A percentile compares a stretch with the other conserved stretches of the same genome.
Evolutionary conservation across 2,329 filamentous ascomycete genomes (phyloP).

Genomic region (Neocucurbitaria cava): DNA sequence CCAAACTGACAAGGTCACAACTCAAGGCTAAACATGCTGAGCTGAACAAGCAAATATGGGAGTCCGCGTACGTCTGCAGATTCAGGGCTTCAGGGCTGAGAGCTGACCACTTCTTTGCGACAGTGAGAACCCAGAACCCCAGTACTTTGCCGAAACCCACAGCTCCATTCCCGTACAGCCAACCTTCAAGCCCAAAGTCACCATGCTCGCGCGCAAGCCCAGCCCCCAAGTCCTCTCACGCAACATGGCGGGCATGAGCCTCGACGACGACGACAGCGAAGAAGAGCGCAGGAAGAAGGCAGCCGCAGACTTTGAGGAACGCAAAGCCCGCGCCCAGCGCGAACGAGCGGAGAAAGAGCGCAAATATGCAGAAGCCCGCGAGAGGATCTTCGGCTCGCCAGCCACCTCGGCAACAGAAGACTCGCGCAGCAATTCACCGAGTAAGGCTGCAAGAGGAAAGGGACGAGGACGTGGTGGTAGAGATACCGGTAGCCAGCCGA

Average conservation of each 20-base stretch:
- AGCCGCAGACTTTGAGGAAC: constrained; percentile 75
- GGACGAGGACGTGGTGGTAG: constrained; percentile 46
- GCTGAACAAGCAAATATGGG: constrained; percentile 85
- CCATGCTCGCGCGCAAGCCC: constrained; percentile 84
- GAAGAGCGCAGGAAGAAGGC: constrained; percentile 66
- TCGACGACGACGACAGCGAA: constrained; percentile 67
- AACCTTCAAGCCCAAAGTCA: constrained; percentile 82
- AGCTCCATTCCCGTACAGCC: constrained; percentile 69
- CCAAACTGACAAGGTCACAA: constrained; percentile 74
- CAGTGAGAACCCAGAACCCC: constrained; percentile 76
- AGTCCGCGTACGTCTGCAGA: constrained; percentile 73
- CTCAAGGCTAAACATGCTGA: constrained; percentile 81
- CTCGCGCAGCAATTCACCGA: constrained; percentile 46
- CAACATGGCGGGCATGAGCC: constrained; percentile 58
- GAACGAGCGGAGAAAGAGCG: constrained; percentile 90
- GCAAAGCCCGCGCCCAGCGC: constrained; percentile 76
- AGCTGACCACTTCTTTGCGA: constrained; percentile 19
- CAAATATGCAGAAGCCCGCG: constrained; percentile 86
- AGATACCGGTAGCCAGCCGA: constrained; percentile 47
- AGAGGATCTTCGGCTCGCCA: constrained; percentile 80
- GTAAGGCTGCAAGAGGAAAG: constrained; percentile 43
- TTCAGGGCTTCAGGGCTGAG: not conserved
- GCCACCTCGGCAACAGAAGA: constrained; percentile 43
- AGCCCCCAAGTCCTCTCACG: constrained; percentile 65
- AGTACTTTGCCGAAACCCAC: constrained; percentile 75